Base-by-base conservation (phyloP, 192 early-diverging fungal genomes). In the Umbelopsis isabellina region DNA sequence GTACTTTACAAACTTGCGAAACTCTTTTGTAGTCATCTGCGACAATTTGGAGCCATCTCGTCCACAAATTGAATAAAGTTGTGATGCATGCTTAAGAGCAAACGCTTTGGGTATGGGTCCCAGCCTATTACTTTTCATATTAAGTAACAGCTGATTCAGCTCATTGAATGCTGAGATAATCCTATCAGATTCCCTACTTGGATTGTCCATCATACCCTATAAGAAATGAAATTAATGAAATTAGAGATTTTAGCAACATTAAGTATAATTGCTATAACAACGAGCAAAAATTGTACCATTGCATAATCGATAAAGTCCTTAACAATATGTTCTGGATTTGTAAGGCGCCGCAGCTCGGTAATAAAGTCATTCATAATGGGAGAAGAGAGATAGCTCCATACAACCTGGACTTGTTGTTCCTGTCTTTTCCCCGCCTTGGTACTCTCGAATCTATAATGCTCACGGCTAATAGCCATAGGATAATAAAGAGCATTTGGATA, bases 401-500 rank as follows among this genome's bases (percentile, higher is more conserved):
- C 50, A n/a, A 46, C 37, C 22, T 66, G 53, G 25, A 88, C 74
- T 41, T 72, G 50, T 12, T 48, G 64, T 67, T 55, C 77, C 72
- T 74, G 58, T 70, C 69, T 77, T 71, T 71, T 61, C 74, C 80
- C 67, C 21, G 55, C 44, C 55, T 76, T 7, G 70, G 49, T 30
- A 35, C 68, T 13, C 65, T 75, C 74, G 65, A 90, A 89, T 25
- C 64, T 64, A 65, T 88, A 93, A 47, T 91, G 88, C 50, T 92
- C 91, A 46, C 79, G 79, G 65, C 90, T 91, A 33, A 93, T 91
- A 1, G 83, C 81, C 9, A 93, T 66, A 9, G 92, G 91, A 65
- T 86, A 91, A 71, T 85, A 86, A 1, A 93, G 48, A 0, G 91
- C 90, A 20, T 83, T 80, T 2, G 92, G 90, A 46, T 90, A 92